Conservation (phyloP, 2,329 filamentous ascomycete genomes). For the Aciculosporium take region DNA sequence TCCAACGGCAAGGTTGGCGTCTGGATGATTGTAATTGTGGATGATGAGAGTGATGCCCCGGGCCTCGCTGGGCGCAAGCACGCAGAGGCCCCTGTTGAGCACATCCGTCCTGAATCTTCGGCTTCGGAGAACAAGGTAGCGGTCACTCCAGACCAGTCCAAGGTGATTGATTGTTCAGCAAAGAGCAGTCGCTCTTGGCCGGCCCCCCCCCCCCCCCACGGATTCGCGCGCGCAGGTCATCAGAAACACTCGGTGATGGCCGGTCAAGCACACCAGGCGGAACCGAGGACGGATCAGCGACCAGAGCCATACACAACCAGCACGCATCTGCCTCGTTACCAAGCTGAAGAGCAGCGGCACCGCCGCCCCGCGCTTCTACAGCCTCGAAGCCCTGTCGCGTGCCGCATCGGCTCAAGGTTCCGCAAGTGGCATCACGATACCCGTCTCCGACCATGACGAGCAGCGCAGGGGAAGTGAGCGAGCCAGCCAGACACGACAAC, state of each 20-base stretch:
- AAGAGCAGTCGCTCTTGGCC: background rate
- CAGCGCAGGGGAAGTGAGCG: background rate
- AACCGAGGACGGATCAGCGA: slow-evolving; percentile 4
- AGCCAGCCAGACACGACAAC: background rate
- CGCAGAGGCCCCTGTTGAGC: background rate
- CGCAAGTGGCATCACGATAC: background rate
- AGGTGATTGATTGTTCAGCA: background rate
- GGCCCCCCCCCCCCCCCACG: background rate
- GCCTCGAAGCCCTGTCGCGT: slow-evolving; percentile 5
- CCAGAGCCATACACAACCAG: slow-evolving; percentile 8
- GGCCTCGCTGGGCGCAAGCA: background rate
- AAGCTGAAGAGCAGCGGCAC: slow-evolving; percentile 1
- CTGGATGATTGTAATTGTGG: slow-evolving; percentile 64
- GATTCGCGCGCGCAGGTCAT: slow-evolving; percentile 8
- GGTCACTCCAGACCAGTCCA: background rate
- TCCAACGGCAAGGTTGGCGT: slow-evolving; percentile 54
- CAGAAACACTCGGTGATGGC: slow-evolving; percentile 9
- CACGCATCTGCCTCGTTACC: slow-evolving; percentile 3
- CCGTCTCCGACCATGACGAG: background rate
- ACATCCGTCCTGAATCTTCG: background rate
- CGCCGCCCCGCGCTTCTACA: slow-evolving; percentile 8
- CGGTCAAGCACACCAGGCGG: background rate
- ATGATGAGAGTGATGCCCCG: slow-evolving; percentile 33
- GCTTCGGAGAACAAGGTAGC: background rate
- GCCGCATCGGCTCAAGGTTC: slow-evolving; percentile 2